These are phyloP conservation scores for Tetrahymena borealis DNA, from an alignment of 73 alveolate genomes.

Conservation along the genomic window DNA sequence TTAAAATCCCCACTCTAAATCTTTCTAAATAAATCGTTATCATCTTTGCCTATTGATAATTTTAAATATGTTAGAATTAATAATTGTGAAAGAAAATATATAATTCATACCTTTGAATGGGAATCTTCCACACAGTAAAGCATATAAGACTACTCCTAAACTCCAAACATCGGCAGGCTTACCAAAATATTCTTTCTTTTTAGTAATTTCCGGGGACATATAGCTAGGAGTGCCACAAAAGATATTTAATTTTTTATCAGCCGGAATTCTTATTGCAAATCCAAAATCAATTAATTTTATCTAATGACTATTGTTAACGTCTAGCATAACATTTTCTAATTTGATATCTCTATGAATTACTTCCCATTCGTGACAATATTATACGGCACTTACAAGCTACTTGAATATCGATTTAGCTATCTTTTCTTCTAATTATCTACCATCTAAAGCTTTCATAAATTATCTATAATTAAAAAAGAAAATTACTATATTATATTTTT, in stretches of 20 bases:
- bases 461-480: neutral
- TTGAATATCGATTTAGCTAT: constrained; percentile 14
- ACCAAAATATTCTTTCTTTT: constrained; percentile 42
- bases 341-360: constrained; percentile 74
- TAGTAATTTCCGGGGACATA: constrained; percentile 50
- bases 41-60: neutral
- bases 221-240: constrained; percentile 52
- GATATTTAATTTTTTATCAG: constrained; percentile 38
- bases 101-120: constrained; percentile 20
- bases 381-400: constrained; percentile 49
- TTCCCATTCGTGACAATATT: constrained; percentile 56
- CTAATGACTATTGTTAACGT: constrained; percentile 13
- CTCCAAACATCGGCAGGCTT: constrained; percentile 47
- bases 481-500: neutral
- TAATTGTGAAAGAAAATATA: neutral
- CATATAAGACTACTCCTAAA: constrained; percentile 42
- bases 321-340: constrained; percentile 57
- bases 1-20: neutral
- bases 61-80: too few species aligned
- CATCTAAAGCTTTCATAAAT: constrained; percentile 8
- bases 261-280: constrained; percentile 50
- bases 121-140: constrained; percentile 19
- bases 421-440: constrained; percentile 10
- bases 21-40: neutral
- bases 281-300: constrained; percentile 75